Conservation (phyloP, 306 rosid genomes). For the Datisca glomerata region DNA sequence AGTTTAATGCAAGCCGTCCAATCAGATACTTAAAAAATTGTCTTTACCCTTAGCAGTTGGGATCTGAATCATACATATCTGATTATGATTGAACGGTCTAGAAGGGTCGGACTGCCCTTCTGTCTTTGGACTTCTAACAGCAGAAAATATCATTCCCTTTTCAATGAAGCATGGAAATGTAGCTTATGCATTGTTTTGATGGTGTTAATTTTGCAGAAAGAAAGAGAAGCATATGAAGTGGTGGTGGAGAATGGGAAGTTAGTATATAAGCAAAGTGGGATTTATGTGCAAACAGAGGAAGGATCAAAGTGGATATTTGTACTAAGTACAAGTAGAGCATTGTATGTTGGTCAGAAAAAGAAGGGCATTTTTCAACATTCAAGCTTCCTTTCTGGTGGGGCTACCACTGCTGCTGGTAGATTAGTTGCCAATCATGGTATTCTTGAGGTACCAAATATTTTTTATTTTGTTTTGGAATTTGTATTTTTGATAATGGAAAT, state of each 20-base stretch:
- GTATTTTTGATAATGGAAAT: too few relatives aligned
- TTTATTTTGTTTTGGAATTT: too few relatives aligned
- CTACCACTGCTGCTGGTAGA: conserved; percentile 93
- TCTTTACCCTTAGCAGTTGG: too few relatives aligned
- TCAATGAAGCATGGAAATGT: too few relatives aligned
- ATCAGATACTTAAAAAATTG: too few relatives aligned
- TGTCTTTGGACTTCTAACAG: too few relatives aligned
- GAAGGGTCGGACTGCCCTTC: too few relatives aligned
- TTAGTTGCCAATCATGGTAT: conserved; percentile 55
- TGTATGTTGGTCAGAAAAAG: conserved; percentile 72
- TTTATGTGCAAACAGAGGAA: conserved; percentile 36
- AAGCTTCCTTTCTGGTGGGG: conserved; percentile 81
- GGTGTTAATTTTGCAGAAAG: conserved; percentile 61
- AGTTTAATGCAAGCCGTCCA: too few relatives aligned
- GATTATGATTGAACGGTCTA: too few relatives aligned
- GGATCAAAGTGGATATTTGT: conserved; percentile 89
- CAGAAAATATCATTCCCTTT: too few relatives aligned
- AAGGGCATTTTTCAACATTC: conserved; percentile 86
- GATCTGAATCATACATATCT: too few relatives aligned
- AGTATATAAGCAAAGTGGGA: conserved; percentile 32
- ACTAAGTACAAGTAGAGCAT: conserved; percentile 63
- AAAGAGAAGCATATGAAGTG: conserved; percentile 73
- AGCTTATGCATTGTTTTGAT: too few relatives aligned
- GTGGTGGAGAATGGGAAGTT: conserved; percentile 57
- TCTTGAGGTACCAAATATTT: conserved; percentile 68